A percentile compares a stretch with the other conserved stretches of the same genome.
These are phyloP conservation scores for Allodekkera sacchari DNA, from an alignment of 805 yeast species.

Conservation along the genomic window DNA sequence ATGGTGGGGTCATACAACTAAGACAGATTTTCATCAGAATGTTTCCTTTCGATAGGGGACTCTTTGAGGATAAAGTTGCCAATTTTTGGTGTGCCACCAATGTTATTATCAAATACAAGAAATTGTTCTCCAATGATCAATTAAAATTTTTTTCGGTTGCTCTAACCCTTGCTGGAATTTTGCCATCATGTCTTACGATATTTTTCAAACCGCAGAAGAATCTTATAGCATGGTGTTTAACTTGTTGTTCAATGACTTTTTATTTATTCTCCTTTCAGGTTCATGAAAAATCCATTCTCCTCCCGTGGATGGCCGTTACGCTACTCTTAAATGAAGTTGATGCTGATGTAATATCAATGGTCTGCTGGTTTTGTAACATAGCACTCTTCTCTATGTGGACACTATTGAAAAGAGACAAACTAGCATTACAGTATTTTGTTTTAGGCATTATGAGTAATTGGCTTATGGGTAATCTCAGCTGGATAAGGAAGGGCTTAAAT, in stretches of 20 bases:
- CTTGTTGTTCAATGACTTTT: conserved; percentile 81
- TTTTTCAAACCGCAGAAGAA: conserved; percentile 43
- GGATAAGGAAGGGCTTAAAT: conserved; percentile 34
- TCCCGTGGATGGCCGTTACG: conserved; percentile 82
- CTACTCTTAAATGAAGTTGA: conserved; percentile 51
- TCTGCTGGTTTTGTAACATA: conserved; percentile 81
- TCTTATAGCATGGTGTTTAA: conserved; percentile 62
- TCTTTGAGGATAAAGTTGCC: conserved; percentile 96
- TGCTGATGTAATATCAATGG: conserved; percentile 56
- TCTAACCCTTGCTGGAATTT: conserved; percentile 42
- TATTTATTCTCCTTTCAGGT: conserved; percentile 91
- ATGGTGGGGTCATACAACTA: conserved; percentile 39
- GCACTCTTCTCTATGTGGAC: conserved; percentile 88
- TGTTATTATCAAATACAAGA: conserved; percentile 61
- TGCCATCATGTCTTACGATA: conserved; percentile 47
- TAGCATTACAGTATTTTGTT: conserved; percentile 63
- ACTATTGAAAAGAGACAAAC: conserved; percentile 64
- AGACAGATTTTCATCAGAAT: conserved; percentile 56
- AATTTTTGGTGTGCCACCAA: conserved; percentile 97
- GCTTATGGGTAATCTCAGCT: conserved; percentile 61
- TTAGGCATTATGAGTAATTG: conserved; percentile 63
- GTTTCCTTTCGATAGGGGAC: conserved; percentile 88
- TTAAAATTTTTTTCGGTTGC: conserved; percentile 51
- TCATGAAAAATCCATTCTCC: conserved; percentile 85
- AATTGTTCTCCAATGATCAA: conserved; percentile 42